Evolutionary conservation across 108 stramenopile species (phyloP).

Genomic region (Stephanodiscus triporus): DNA sequence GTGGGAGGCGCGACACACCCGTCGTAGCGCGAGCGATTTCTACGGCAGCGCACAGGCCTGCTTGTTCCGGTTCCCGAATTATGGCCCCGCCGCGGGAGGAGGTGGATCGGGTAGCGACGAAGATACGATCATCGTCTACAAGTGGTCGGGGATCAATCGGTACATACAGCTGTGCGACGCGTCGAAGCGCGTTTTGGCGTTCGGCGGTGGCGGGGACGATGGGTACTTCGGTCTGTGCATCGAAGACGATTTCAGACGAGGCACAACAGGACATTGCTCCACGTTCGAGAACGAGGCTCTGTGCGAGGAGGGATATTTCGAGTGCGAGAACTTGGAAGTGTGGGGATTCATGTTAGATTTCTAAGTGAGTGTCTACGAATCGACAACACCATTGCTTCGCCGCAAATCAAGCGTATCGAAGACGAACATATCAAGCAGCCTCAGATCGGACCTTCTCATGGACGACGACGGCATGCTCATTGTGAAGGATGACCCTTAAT

Average conservation of each 20-base stretch:
- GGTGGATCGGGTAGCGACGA: background rate
- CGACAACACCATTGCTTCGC: background rate
- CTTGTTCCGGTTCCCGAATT: constrained; percentile 51
- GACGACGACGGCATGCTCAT: background rate
- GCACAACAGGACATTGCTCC: constrained; percentile 81
- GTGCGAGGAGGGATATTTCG: constrained; percentile 67
- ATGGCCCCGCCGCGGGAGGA: constrained; percentile 9
- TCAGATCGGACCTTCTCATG: background rate
- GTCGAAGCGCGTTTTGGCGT: constrained; percentile 64
- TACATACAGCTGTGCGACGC: constrained; percentile 85
- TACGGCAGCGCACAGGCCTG: constrained; percentile 78
- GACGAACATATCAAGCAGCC: no score
- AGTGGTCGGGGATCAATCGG: constrained; percentile 85
- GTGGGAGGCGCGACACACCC: constrained; percentile 58
- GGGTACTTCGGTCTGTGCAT: constrained; percentile 88
- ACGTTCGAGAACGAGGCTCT: constrained; percentile 89
- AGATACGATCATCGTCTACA: constrained; percentile 55
- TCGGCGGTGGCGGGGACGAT: constrained; percentile 88
- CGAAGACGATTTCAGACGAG: constrained; percentile 85
- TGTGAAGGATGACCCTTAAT: background rate
- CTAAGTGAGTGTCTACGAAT: background rate
- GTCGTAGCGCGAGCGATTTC: constrained; percentile 46
- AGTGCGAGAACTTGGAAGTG: constrained; percentile 73
- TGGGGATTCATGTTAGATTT: constrained; percentile 69
- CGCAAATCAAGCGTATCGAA: no score